Percentiles rank a stretch among this genome's conserved stretches.
Evolutionary conservation across 1,284 basidiomycete genomes (phyloP).

Genomic region (Rhizoctonia solani): DNA sequence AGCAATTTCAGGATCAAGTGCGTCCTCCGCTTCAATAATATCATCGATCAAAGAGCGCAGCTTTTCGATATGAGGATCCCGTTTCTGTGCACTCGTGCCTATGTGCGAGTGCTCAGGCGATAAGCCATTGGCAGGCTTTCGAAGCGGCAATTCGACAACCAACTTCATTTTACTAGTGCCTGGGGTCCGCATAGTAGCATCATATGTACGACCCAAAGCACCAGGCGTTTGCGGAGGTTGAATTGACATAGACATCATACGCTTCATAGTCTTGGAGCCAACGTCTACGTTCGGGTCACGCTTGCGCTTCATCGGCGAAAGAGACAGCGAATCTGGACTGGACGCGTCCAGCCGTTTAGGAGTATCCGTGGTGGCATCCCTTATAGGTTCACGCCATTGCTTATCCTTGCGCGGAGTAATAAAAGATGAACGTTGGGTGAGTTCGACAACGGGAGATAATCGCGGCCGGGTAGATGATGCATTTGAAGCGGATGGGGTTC

Average conservation of each 20-base stretch:
- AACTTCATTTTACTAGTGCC: slow-evolving; percentile 19
- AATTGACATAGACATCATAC: slow-evolving; percentile 78
- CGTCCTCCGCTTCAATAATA: slow-evolving; percentile 87
- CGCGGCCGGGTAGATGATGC: slow-evolving; percentile 8
- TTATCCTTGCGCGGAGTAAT: slow-evolving; percentile 36
- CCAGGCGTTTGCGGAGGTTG: slow-evolving; percentile 2
- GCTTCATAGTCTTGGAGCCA: slow-evolving; percentile 82
- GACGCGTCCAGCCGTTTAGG: slow-evolving; percentile 27
- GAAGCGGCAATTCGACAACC: slow-evolving; percentile 24
- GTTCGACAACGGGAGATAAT: slow-evolving; percentile 10
- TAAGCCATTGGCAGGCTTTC: slow-evolving; percentile 55
- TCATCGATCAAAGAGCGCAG: slow-evolving; percentile 75
- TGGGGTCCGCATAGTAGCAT: slow-evolving; percentile 28
- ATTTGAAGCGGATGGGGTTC: background rate
- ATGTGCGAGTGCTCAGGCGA: slow-evolving; percentile 46
- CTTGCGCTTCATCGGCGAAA: slow-evolving; percentile 30
- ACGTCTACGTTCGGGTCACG: slow-evolving; percentile 10
- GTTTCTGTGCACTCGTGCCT: slow-evolving; percentile 33
- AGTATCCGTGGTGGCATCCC: slow-evolving; percentile 32
- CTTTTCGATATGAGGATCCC: slow-evolving; percentile 67
- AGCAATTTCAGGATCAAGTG: slow-evolving; percentile 67
- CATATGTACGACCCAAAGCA: background rate
- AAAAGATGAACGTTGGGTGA: slow-evolving; percentile 1
- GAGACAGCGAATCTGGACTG: slow-evolving; percentile 28
- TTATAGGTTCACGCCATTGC: slow-evolving; percentile 32